A percentile compares a stretch with the other conserved stretches of the same genome.
Conservation (phyloP, 331 rosid genomes). For the Arachis monticola region DNA sequence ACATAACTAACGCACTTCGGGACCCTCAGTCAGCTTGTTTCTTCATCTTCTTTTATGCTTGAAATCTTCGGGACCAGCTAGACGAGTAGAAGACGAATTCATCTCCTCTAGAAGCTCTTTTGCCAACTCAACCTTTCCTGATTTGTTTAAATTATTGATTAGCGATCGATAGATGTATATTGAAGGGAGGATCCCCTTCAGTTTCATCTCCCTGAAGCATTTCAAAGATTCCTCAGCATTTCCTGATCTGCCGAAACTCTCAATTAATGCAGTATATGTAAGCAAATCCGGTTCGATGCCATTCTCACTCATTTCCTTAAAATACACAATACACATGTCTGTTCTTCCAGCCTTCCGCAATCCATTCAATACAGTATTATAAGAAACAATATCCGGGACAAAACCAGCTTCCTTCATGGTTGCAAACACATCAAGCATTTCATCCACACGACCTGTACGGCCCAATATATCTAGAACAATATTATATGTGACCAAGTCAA, state of each 20-base stretch:
- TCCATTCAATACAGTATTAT: constrained; percentile 72
- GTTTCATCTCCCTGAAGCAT: constrained; percentile 73
- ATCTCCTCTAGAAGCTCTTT: constrained; percentile 56
- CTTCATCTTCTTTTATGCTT: constrained; percentile 46
- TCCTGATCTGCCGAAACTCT: constrained; percentile 68
- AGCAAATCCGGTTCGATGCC: constrained; percentile 74
- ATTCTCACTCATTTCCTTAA: constrained; percentile 68
- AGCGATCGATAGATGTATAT: constrained; percentile 60
- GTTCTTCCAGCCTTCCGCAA: constrained; percentile 74
- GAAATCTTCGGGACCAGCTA: constrained; percentile 62
- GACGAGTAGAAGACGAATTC: constrained; percentile 58
- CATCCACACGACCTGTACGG: constrained; percentile 55
- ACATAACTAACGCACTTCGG: constrained; percentile 5
- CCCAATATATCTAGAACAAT: constrained; percentile 77
- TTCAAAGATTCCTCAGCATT: constrained; percentile 62
- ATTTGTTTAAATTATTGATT: constrained; percentile 56
- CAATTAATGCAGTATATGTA: constrained; percentile 74
- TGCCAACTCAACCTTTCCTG: constrained; percentile 71
- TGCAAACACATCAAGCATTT: constrained; percentile 59
- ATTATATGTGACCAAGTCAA: constrained; percentile 73
- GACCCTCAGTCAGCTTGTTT: constrained; percentile 30
- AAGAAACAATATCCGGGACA: constrained; percentile 64
- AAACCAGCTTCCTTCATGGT: constrained; percentile 63
- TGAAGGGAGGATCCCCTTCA: constrained; percentile 62
- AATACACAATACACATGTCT: constrained; percentile 57